Evolutionary conservation across 345 rosid genomes (phyloP), one percentile per base, ranked within the genome.

Genomic region (Salix koriyanagi): DNA sequence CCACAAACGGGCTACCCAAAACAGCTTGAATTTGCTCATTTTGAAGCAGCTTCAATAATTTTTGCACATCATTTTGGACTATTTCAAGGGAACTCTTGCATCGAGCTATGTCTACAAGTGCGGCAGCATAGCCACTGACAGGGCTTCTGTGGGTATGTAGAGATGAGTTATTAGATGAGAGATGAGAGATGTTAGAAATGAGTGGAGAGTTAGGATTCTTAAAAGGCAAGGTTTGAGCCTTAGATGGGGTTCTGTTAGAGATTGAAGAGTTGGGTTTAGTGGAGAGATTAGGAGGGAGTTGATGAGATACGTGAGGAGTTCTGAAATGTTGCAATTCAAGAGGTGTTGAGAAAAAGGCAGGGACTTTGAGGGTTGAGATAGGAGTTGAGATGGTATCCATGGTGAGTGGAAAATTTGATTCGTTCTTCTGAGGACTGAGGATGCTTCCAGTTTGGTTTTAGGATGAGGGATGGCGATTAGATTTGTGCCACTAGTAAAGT

Each of bases 41-140:
- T 26, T 66, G 70, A 6, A 88, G 82, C 70, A 81, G 65, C 76
- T 54, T 85, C 13, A 77, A 81, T 16, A 88, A 48, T 72, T 86
- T 86, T 11, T 62, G 84, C 26, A 84, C 96, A 64, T 89, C 94
- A 61, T 71, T 80, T 34, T 69, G 84, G 39, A 87, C 86, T 32
- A 69, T 71, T 25, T 83, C 78, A 58, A 90, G 88, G 46, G 93
- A 84, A 67, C 77, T 65, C 80, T 78, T 87, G 79, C 85, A 73
- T 11, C 78, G 91, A 69, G 91, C 83, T 52, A 84, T 83, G 71
- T 88, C 91, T 7, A 91, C 75, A 70, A 93, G 94, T 2, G 97
- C 97, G 0, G 90, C 96, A 1, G 94, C 94, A 56, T 88, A 93
- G 26, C 97, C 96, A 2, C 80, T 85, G 19, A 91, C 88, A 2